These are phyloP conservation scores for Trametes polyzona DNA, from an alignment of 1,284 basidiomycete species.

Conservation along the genomic window DNA sequence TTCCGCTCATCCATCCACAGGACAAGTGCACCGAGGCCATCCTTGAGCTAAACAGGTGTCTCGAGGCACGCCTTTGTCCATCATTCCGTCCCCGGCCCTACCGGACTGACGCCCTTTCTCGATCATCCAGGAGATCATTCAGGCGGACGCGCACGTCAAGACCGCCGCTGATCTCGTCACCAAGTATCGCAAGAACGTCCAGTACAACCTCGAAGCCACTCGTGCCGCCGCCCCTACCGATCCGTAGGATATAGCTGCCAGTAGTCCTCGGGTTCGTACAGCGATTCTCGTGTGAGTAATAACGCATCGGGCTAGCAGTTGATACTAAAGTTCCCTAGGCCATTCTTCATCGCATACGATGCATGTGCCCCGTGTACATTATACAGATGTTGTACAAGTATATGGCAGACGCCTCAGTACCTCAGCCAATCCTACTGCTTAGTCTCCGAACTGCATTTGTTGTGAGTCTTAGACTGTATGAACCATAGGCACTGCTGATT, in stretches of 20 bases:
- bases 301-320: too few relatives aligned
- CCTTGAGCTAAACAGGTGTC: conserved; percentile 78
- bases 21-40: conserved; percentile 82
- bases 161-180: conserved; percentile 77
- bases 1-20: conserved; percentile 40
- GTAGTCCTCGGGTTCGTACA: not conserved
- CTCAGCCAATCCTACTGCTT: not conserved
- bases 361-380: too few relatives aligned
- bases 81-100: not conserved
- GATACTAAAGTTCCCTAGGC: too few relatives aligned
- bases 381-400: too few relatives aligned
- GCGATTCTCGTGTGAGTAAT: too few relatives aligned
- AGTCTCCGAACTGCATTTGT: too few relatives aligned
- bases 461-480: too few relatives aligned
- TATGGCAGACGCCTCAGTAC: not conserved
- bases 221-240: conserved; percentile 12
- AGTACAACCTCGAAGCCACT: conserved; percentile 81
- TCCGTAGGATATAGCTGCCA: not conserved
- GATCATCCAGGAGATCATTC: conserved; percentile 65
- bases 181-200: conserved; percentile 85
- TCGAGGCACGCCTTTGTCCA: conserved; percentile 61
- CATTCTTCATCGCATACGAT: too few relatives aligned
- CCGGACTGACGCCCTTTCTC: not conserved
- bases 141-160: conserved; percentile 72
- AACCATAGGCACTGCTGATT: too few relatives aligned